These are phyloP conservation scores for Jaenimonas drosophilae DNA, from an alignment of 208 protist species.

Conservation along the genomic window DNA sequence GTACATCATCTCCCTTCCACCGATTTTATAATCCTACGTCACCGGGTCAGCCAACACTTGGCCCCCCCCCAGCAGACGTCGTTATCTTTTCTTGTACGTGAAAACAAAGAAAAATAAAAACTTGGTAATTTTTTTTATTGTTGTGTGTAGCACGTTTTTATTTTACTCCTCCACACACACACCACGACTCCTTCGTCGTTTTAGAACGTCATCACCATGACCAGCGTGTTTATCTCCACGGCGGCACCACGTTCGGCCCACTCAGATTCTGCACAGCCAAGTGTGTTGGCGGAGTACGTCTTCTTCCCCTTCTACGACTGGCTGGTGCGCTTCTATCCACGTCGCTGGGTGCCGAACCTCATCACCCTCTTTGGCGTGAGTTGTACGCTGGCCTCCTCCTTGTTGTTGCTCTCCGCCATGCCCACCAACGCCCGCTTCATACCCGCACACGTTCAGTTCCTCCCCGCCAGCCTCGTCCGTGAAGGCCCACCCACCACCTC, in stretches of 20 bases:
- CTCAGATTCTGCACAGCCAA: slow-evolving; percentile 34
- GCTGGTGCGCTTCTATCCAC: slow-evolving; percentile 47
- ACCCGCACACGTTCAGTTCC: slow-evolving; percentile 26
- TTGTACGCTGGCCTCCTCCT: slow-evolving; percentile 53
- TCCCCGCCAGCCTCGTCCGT: slow-evolving; percentile 28
- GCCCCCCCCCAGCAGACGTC: too few species aligned
- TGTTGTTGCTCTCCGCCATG: slow-evolving; percentile 71
- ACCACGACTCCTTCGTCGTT: background rate
- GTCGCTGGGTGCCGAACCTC: slow-evolving; percentile 66
- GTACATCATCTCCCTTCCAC: too few species aligned
- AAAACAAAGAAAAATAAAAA: slow-evolving; percentile 7
- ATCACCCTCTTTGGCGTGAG: slow-evolving; percentile 70
- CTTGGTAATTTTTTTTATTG: slow-evolving; percentile 2
- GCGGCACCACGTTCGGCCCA: slow-evolving; percentile 19
- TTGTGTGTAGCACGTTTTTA: background rate
- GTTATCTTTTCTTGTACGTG: too few species aligned
- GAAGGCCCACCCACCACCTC: slow-evolving; percentile 9
- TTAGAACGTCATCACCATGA: background rate
- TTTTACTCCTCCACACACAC: too few species aligned
- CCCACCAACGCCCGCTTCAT: slow-evolving; percentile 41
- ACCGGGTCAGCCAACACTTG: too few species aligned
- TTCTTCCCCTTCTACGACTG: slow-evolving; percentile 76
- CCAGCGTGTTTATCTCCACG: slow-evolving; percentile 19
- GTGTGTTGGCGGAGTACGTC: slow-evolving; percentile 65
- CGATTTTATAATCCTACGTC: too few species aligned